A percentile compares a stretch with the other conserved stretches of the same genome.
Evolutionary conservation across 2,329 filamentous ascomycete species (phyloP).

Genomic region (Cercospora brassicicola): DNA sequence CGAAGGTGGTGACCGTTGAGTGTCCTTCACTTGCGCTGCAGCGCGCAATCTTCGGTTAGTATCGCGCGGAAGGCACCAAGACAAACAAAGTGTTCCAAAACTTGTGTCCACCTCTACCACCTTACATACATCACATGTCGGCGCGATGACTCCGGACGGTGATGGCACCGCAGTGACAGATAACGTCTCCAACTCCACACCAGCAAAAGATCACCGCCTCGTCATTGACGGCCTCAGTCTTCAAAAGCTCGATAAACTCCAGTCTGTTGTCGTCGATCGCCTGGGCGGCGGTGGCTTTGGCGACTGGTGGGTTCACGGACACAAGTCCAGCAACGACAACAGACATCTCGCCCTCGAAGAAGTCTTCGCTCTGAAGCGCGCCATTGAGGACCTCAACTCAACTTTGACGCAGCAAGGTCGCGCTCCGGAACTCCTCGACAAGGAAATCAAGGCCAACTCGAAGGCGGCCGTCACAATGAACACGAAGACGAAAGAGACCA

Average conservation of each 20-base stretch:
- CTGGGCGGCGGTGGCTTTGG: conserved; percentile 7
- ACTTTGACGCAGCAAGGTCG: not conserved
- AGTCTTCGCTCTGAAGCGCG: not conserved
- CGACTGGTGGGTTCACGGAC: not conserved
- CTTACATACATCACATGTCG: not conserved
- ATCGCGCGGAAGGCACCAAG: not conserved
- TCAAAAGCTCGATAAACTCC: not conserved
- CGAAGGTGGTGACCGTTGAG: not conserved
- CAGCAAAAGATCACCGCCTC: not conserved
- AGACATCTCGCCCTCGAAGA: not conserved
- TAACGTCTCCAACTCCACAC: not conserved
- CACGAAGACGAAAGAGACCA: not conserved
- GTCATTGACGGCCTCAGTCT: not conserved
- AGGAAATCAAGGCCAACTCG: not conserved
- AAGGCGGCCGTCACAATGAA: not conserved
- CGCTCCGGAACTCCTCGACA: not conserved
- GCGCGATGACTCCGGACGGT: not conserved
- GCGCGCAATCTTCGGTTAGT: not conserved
- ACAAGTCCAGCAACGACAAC: not conserved
- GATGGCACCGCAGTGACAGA: not conserved
- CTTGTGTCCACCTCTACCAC: not conserved
- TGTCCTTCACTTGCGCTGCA: not conserved
- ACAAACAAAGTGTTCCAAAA: not conserved
- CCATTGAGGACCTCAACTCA: not conserved
- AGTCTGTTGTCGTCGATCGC: not conserved